A percentile compares a stretch with the other conserved stretches of the same genome.
phyloP scores from a whole-genome alignment of 2,329 filamentous ascomycete species.

The Stagonosporopsis vannaccii region DNA sequence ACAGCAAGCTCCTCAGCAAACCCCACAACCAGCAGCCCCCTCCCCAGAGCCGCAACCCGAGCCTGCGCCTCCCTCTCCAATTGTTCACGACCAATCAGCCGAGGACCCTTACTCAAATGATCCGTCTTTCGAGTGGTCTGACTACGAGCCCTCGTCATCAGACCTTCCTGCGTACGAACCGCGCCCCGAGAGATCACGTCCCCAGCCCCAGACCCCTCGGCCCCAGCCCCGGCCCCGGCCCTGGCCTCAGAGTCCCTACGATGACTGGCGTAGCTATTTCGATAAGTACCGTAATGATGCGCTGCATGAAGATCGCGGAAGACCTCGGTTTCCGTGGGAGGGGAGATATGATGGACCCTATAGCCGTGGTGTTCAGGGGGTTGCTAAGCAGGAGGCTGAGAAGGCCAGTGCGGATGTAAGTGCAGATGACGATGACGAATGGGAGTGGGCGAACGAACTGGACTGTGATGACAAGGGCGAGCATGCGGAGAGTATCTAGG shows the following conservation, averaged over 20 bases:
- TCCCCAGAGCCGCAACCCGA: neutral
- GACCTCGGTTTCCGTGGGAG: neutral
- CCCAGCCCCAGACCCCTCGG: too few species aligned
- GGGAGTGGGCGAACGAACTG: constrained; percentile 2
- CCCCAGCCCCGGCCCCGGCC: too few species aligned
- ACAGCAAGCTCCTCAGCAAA: neutral
- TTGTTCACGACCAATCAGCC: neutral
- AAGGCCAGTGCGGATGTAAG: neutral
- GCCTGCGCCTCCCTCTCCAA: neutral
- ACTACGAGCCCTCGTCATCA: neutral
- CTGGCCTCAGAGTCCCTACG: neutral
- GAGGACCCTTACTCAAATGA: constrained; percentile 2
- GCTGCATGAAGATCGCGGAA: neutral
- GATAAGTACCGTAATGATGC: constrained; percentile 6
- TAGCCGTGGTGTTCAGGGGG: neutral
- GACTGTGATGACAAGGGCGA: constrained; percentile 3
- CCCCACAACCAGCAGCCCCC: neutral
- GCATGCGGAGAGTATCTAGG: neutral
- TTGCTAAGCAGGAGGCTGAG: neutral
- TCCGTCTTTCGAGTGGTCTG: neutral
- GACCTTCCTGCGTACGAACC: neutral
- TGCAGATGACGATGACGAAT: neutral
- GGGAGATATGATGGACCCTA: neutral
- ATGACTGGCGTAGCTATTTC: constrained; percentile 11
- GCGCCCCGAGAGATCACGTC: neutral